Conservation (phyloP, 1,284 basidiomycete species). For the Apiotrichum sp. region DNA sequence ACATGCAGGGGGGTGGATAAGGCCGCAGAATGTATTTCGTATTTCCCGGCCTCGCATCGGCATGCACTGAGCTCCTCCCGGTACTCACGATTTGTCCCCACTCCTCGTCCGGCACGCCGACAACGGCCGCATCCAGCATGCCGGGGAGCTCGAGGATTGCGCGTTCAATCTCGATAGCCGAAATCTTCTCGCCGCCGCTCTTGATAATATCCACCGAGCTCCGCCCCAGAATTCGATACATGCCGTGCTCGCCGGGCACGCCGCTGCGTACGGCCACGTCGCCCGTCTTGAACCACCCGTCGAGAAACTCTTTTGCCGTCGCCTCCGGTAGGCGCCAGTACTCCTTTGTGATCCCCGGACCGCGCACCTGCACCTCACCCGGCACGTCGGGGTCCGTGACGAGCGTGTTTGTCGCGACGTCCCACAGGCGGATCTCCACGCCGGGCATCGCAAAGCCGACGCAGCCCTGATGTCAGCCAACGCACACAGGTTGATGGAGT, state of each 20-base stretch:
- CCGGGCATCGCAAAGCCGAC: conserved; percentile 36
- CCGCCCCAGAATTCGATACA: conserved; percentile 34
- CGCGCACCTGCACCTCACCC: conserved; percentile 39
- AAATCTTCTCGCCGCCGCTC: conserved; percentile 42
- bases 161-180: conserved; percentile 41
- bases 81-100: conserved; percentile 42
- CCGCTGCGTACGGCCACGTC: conserved; percentile 36
- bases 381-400: conserved; percentile 21
- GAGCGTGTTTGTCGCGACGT: conserved; percentile 15
- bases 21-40: too few relatives aligned
- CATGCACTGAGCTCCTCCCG: background rate
- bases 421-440: conserved; percentile 36
- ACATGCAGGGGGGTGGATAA: too few relatives aligned
- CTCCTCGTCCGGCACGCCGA: conserved; percentile 37
- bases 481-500: too few relatives aligned
- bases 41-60: too few relatives aligned
- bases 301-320: conserved; percentile 32
- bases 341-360: conserved; percentile 35
- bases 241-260: conserved; percentile 19
- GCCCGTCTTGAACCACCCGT: conserved; percentile 46
- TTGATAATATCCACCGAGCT: conserved; percentile 38
- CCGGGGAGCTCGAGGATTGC: conserved; percentile 35
- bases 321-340: conserved; percentile 40
- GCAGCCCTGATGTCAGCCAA: conserved; percentile 22
- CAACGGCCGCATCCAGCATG: conserved; percentile 40